Evolutionary conservation across 2,329 filamentous ascomycete species (phyloP).

Genomic region (Gremmenia infestans): DNA sequence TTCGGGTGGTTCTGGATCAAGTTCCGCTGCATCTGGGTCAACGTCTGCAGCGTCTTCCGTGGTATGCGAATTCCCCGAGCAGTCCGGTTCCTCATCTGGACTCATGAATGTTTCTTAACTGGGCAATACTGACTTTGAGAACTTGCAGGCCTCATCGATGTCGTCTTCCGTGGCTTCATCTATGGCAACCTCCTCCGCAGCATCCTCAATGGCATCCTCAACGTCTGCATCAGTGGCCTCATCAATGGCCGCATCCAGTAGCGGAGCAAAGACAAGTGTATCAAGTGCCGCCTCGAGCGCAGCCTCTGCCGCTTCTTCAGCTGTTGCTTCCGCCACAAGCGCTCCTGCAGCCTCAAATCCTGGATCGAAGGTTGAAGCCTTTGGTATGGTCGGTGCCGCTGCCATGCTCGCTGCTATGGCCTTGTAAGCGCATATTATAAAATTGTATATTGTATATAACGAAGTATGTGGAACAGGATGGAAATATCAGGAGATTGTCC

Average conservation of each 20-base stretch:
- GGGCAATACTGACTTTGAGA: too few relatives aligned
- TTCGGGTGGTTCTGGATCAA: too few relatives aligned
- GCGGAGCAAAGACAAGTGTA: background rate
- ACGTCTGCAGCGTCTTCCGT: too few relatives aligned
- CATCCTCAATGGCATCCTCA: background rate
- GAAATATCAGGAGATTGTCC: background rate
- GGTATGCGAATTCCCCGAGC: too few relatives aligned
- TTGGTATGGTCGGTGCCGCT: constrained; percentile 12
- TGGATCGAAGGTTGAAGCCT: constrained; percentile 2
- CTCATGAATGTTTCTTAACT: too few relatives aligned
- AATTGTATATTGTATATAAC: background rate
- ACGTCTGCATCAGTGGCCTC: background rate
- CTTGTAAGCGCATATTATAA: constrained; percentile 10
- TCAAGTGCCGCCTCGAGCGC: constrained; percentile 6
- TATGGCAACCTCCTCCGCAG: background rate
- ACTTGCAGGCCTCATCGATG: background rate
- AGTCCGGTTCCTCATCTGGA: too few relatives aligned
- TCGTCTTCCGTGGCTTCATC: background rate
- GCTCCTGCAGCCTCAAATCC: constrained; percentile 2
- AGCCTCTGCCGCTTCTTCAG: background rate
- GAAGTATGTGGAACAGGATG: background rate
- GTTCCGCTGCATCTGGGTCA: too few relatives aligned
- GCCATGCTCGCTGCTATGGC: constrained; percentile 20
- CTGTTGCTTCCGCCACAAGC: constrained; percentile 1
- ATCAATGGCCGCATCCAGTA: background rate